Percentiles rank a stretch among this genome's conserved stretches.
Evolutionary conservation across 2,329 filamentous ascomycete genomes (phyloP).

Genomic region (Emericellopsis atlantica): DNA sequence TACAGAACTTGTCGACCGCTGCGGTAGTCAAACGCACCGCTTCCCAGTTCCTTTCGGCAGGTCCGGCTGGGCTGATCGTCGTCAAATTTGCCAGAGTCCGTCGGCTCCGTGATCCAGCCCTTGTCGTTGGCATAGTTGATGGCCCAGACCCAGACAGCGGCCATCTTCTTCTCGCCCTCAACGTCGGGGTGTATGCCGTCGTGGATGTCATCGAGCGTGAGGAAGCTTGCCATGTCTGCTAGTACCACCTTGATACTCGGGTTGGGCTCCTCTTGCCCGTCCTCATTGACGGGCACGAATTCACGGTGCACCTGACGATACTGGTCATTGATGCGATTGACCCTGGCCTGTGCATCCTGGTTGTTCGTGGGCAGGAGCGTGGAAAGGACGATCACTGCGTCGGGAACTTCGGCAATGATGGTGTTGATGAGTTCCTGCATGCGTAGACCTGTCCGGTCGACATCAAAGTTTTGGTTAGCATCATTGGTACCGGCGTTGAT

Average conservation of each 20-base stretch:
- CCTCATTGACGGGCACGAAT: background rate
- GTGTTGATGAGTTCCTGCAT: slow-evolving; percentile 19
- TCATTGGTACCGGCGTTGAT: slow-evolving; percentile 32
- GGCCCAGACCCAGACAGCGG: background rate
- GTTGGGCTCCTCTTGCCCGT: background rate
- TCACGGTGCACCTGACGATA: background rate
- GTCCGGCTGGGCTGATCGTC: background rate
- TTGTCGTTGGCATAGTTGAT: background rate
- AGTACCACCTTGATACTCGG: background rate
- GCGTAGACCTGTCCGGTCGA: slow-evolving; percentile 15
- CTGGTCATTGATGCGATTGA: background rate
- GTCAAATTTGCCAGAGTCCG: background rate
- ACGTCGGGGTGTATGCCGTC: background rate
- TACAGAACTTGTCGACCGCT: background rate
- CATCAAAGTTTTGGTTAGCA: slow-evolving; percentile 17
- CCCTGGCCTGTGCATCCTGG: background rate
- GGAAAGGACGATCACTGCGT: slow-evolving; percentile 21
- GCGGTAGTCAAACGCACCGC: background rate
- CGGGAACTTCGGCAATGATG: slow-evolving; percentile 9
- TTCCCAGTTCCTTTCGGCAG: background rate
- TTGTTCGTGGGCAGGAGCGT: slow-evolving; percentile 15
- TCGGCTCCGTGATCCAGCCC: background rate
- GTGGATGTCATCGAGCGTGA: background rate
- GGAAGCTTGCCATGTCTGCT: background rate
- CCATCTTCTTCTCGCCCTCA: background rate